Base-by-base conservation (phyloP, 2,329 filamentous ascomycete species). In the Periconia digitata region DNA sequence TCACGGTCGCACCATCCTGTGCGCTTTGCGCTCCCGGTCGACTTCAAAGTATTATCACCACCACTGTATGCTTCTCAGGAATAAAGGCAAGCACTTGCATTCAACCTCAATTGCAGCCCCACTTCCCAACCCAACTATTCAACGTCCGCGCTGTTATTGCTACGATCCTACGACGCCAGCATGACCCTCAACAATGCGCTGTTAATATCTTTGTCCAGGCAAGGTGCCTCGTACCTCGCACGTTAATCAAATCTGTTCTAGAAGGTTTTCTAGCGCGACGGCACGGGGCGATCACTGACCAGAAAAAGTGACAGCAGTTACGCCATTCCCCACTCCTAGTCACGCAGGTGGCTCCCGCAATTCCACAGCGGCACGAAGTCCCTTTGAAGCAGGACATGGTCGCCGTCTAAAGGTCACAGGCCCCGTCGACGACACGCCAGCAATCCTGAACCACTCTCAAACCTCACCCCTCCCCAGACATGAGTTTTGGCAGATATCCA, bases 261-360 rank as follows among this genome's bases (percentile, higher is more conserved):
- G 56, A 62, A 58, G 56, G 49, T 50, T 51, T 51, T 55, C 51
- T 60, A 58, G 57, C 58, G 60, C 47, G 41, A 56, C 61, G 59
- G 58, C 53, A 54, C 52, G 52, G 48, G 53, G 50, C 51, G 57
- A 66, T 65, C 58, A 54, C 46, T 51, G 41, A 51, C 46, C 53
- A 50, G 43, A 32, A 50, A 34, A 21, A 37, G 8, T 44, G 41
- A 36, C 40, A 44, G 10, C 27, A 32, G 50, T 24, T 46, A 42
- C 40, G 49, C 45, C 38, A 43, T 18, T 43, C 46, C 32, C 37
- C 42, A 44, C 18, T 16, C 42, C 32, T 24, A 13, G 27, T n/a
- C 42, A 15, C 47, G 43, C 46, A 36, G 4, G 27, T 39, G 43
- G 41, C 48, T 49, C 50, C 55, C 56, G 56, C 40, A 32, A 37